These are phyloP conservation scores for Herpetomonas samuelpessoai DNA, from an alignment of 208 protist genomes.

Conservation along the genomic window DNA sequence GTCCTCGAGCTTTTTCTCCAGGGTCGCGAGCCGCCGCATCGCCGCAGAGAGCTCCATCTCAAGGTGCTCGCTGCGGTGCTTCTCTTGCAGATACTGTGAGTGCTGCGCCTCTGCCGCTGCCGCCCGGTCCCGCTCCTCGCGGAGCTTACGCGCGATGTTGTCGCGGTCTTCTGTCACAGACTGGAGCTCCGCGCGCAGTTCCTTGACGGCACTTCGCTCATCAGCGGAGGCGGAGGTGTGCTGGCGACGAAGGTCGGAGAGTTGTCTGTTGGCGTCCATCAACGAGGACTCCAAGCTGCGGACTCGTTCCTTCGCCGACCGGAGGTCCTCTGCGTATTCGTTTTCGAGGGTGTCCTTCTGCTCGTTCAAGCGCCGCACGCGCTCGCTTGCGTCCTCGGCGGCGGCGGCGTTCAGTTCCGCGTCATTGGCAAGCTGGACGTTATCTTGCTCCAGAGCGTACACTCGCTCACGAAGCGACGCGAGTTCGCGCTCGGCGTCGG, in stretches of 20 bases:
- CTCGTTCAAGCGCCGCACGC: slow-evolving; percentile 45
- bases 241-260: slow-evolving; percentile 41
- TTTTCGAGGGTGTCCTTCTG: slow-evolving; percentile 63
- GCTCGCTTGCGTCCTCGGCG: slow-evolving; percentile 45
- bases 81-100: slow-evolving; percentile 37
- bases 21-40: slow-evolving; percentile 42
- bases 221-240: slow-evolving; percentile 46
- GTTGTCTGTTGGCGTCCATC: slow-evolving; percentile 39
- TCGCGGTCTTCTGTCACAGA: slow-evolving; percentile 37
- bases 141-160: slow-evolving; percentile 19
- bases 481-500: slow-evolving; percentile 37
- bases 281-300: slow-evolving; percentile 45
- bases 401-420: slow-evolving; percentile 35
- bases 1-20: slow-evolving; percentile 75
- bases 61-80: slow-evolving; percentile 41
- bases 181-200: slow-evolving; percentile 48
- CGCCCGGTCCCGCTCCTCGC: slow-evolving; percentile 33
- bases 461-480: slow-evolving; percentile 25
- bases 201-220: slow-evolving; percentile 24
- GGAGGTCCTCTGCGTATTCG: slow-evolving; percentile 55
- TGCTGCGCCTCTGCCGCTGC: slow-evolving; percentile 41
- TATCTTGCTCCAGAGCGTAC: slow-evolving; percentile 45
- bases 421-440: slow-evolving; percentile 44
- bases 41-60: slow-evolving; percentile 62
- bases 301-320: slow-evolving; percentile 51